These are phyloP conservation scores for Lactarius sanguifluus DNA, from an alignment of 768 basidiomycete genomes.

Conservation along the genomic window DNA sequence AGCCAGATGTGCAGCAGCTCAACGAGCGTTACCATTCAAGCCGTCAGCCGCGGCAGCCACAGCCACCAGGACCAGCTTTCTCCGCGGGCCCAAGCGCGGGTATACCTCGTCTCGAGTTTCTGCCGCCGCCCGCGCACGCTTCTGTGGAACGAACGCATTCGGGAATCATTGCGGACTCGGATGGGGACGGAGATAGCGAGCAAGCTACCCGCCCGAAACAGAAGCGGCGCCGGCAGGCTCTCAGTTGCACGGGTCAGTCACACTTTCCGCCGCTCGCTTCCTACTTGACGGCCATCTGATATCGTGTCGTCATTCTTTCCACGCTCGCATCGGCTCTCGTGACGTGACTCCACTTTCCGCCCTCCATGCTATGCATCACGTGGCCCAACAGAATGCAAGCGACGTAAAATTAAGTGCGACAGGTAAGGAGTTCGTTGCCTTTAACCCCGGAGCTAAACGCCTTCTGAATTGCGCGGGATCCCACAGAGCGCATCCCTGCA, in stretches of 20 bases:
- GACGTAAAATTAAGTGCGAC: slow-evolving; percentile 87
- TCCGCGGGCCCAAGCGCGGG: slow-evolving; percentile 28
- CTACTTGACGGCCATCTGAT: slow-evolving; percentile 32
- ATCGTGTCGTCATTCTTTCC: slow-evolving; percentile 28
- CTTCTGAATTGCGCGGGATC: slow-evolving; percentile 31
- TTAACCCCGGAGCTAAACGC: slow-evolving; percentile 17
- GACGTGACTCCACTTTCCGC: slow-evolving; percentile 34
- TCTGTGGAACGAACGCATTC: slow-evolving; percentile 32
- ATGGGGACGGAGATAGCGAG: slow-evolving; percentile 46
- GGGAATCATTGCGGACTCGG: slow-evolving; percentile 51
- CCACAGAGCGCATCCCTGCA: slow-evolving; percentile 72
- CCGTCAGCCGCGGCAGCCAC: slow-evolving; percentile 4
- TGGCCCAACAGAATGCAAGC: slow-evolving; percentile 65
- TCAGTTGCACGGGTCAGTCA: slow-evolving; percentile 78
- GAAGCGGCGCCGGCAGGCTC: slow-evolving; percentile 76
- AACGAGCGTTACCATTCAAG: slow-evolving; percentile 24
- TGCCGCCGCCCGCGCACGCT: slow-evolving; percentile 22
- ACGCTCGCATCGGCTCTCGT: slow-evolving; percentile 27
- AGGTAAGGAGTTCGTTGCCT: slow-evolving; percentile 46
- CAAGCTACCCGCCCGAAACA: slow-evolving; percentile 68
- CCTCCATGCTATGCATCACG: slow-evolving; percentile 25
- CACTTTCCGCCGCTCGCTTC: slow-evolving; percentile 27
- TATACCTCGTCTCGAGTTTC: slow-evolving; percentile 27
- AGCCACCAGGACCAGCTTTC: slow-evolving; percentile 10
- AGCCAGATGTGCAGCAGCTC: slow-evolving; percentile 24